Evolutionary conservation across 352 stramenopile genomes (phyloP).

Genomic region (Pythium angustatum): DNA sequence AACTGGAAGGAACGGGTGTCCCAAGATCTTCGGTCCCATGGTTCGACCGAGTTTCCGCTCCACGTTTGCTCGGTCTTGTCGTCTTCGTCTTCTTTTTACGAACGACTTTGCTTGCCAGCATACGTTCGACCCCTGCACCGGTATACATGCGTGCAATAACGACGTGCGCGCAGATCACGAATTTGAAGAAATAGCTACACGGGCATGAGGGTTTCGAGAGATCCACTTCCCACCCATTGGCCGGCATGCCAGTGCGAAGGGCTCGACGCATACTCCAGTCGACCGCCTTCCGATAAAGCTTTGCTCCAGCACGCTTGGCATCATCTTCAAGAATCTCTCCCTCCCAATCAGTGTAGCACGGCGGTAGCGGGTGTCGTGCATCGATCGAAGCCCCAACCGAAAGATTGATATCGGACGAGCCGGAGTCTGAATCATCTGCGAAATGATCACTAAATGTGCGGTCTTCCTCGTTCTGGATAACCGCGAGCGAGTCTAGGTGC

Average conservation of each 20-base stretch:
- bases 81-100: not conserved
- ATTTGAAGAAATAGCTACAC: constrained; percentile 1
- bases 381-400: no score
- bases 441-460: not conserved
- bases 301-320: not conserved
- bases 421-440: no score
- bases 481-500: not conserved
- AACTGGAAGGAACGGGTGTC: no score
- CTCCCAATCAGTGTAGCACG: not conserved
- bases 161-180: not conserved
- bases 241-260: not conserved
- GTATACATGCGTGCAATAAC: not conserved
- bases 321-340: not conserved
- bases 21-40: not conserved
- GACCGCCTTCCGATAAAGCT: not conserved
- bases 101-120: not conserved
- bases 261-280: not conserved
- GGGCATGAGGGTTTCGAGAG: not conserved
- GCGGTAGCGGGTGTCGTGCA: not conserved
- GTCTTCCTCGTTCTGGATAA: not conserved
- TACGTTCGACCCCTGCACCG: not conserved
- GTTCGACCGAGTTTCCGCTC: not conserved
- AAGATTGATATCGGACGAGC: no score
- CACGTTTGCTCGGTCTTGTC: not conserved
- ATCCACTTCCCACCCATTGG: not conserved